A percentile compares a stretch with the other conserved stretches of the same genome.
These are phyloP conservation scores for Colletotrichum sp. DNA, from an alignment of 2,329 filamentous ascomycete species.

Conservation along the genomic window DNA sequence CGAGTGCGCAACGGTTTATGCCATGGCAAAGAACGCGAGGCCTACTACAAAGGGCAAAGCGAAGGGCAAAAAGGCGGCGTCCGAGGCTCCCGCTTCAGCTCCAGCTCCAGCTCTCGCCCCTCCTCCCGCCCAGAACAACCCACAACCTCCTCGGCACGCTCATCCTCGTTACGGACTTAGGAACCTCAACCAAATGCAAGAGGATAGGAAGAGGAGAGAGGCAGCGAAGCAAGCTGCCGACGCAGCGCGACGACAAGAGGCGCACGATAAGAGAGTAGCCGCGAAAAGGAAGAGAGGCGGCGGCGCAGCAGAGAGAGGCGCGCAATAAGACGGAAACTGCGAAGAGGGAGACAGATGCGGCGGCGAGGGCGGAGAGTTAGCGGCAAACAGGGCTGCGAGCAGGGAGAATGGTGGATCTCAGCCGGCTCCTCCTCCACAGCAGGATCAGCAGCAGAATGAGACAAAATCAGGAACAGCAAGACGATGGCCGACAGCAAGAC, in stretches of 20 bases:
- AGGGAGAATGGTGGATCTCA: too few species aligned
- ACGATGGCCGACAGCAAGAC: not conserved
- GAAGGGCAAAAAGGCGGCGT: not conserved
- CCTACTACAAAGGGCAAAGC: not conserved
- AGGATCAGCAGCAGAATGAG: too few species aligned
- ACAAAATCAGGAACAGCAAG: not conserved
- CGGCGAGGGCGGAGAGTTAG: too few species aligned
- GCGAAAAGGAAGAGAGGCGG: not conserved
- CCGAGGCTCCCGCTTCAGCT: not conserved
- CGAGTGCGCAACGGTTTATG: not conserved
- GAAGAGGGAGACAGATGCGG: too few species aligned
- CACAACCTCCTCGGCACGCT: not conserved
- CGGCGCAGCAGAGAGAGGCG: not conserved
- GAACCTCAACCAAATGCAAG: not conserved
- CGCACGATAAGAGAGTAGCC: not conserved
- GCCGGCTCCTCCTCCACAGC: too few species aligned
- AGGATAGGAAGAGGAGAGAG: not conserved
- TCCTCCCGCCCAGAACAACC: rapidly evolving
- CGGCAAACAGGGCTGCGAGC: too few species aligned
- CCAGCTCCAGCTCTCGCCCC: not conserved
- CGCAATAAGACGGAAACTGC: too few species aligned
- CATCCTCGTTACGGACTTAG: not conserved
- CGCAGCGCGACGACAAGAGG: not conserved
- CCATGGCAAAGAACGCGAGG: not conserved
- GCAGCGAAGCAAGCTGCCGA: not conserved